Conservation (phyloP, 805 yeast genomes). For the Allodekkera sacchari region DNA sequence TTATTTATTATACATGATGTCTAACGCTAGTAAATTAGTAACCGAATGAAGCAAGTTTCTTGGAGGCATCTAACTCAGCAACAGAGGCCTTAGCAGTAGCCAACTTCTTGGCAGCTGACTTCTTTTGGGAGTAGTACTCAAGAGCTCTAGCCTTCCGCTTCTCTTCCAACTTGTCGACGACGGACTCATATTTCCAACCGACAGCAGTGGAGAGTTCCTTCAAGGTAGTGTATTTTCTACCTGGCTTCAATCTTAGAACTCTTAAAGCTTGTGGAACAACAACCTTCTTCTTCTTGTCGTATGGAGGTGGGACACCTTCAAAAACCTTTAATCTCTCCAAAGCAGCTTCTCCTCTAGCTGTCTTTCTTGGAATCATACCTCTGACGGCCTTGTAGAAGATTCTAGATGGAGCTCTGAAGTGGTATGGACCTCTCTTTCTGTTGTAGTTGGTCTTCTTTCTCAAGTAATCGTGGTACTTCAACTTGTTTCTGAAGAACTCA, state of each 20-base stretch:
- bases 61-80: slow-evolving; percentile 84
- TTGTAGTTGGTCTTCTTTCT: slow-evolving; percentile 99
- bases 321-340: slow-evolving; percentile 98
- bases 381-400: slow-evolving; percentile 99
- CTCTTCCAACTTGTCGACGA: slow-evolving; percentile 96
- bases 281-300: slow-evolving; percentile 99
- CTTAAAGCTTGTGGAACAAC: slow-evolving; percentile 99
- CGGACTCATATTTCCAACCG: slow-evolving; percentile 99
- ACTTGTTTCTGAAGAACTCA: slow-evolving; percentile 99
- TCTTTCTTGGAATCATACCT: slow-evolving; percentile 99
- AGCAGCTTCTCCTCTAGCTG: slow-evolving; percentile 99
- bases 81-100: slow-evolving; percentile 78
- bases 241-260: slow-evolving; percentile 98
- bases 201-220: slow-evolving; percentile 94
- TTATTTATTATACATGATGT: too few species aligned
- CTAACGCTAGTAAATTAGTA: slow-evolving; percentile 83
- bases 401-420: slow-evolving; percentile 99
- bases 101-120: slow-evolving; percentile 89
- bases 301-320: slow-evolving; percentile 99
- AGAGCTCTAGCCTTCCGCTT: slow-evolving; percentile 99
- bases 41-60: slow-evolving; percentile 94
- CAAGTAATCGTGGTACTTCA: slow-evolving; percentile 99
- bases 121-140: slow-evolving; percentile 98
- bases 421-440: slow-evolving; percentile 99
- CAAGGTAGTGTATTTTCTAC: slow-evolving; percentile 98